phyloP scores from a whole-genome alignment of 495 filamentous ascomycete species.

The Penicillium argentinense region DNA sequence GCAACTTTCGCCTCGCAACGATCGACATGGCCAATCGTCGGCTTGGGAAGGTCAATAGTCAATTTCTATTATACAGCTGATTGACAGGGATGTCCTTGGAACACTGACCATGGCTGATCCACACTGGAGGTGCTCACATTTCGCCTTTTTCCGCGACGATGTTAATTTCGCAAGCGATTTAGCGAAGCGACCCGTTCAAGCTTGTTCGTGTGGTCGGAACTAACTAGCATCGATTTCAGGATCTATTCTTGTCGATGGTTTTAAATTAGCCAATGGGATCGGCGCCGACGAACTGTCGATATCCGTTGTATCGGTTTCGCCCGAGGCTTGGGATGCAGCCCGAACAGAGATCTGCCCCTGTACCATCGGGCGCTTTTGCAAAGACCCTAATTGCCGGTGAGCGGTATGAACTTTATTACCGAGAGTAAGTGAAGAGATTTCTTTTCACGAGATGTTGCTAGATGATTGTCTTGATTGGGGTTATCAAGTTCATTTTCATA shows the following conservation, averaged over 20 bases:
- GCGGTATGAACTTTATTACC: no score
- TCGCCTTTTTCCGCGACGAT: neutral
- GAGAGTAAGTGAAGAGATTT: no score
- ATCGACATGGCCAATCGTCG: slow-evolving; percentile 18
- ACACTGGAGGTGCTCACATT: neutral
- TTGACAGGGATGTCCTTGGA: slow-evolving; percentile 5
- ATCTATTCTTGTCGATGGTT: neutral
- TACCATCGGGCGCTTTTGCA: slow-evolving; percentile 3
- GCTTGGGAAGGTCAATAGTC: slow-evolving; percentile 13
- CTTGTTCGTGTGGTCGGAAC: no score
- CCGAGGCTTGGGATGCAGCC: slow-evolving; percentile 11
- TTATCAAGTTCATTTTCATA: no score
- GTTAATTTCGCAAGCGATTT: neutral
- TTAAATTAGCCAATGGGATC: neutral
- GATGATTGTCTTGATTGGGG: no score
- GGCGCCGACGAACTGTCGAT: slow-evolving; percentile 7
- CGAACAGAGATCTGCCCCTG: slow-evolving; percentile 9
- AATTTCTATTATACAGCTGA: slow-evolving; percentile 1
- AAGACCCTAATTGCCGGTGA: neutral
- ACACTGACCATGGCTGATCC: neutral
- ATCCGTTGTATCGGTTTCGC: slow-evolving; percentile 12
- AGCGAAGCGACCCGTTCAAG: no score
- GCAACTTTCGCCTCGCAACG: slow-evolving; percentile 2
- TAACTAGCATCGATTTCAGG: no score
- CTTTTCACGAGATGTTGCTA: no score